These are phyloP conservation scores for Stylonectria norvegica DNA, from an alignment of 2,329 filamentous ascomycete species.

Conservation along the genomic window DNA sequence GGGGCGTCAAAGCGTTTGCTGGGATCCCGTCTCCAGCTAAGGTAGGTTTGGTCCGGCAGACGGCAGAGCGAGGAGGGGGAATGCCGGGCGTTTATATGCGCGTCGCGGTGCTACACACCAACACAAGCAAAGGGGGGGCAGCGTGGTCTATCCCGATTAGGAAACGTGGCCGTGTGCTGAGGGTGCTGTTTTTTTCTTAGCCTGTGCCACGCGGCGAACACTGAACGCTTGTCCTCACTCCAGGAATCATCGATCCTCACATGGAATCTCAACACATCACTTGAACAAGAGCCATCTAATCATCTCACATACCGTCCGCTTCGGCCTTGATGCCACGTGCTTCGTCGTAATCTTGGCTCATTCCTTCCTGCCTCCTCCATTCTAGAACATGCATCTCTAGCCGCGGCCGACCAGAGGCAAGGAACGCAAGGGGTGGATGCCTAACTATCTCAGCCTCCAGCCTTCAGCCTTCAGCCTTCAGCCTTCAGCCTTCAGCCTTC, in stretches of 20 bases:
- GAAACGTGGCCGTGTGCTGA: no score
- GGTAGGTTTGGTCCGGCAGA: slow-evolving; percentile 1
- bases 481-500: slow-evolving; percentile 7
- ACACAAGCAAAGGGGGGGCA: slow-evolving; percentile 4
- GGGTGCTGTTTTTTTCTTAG: slow-evolving; percentile 6
- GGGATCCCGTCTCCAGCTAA: neutral
- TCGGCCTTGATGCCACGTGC: no score
- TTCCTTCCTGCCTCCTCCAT: no score
- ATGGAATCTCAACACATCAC: no score
- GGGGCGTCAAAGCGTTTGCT: no score
- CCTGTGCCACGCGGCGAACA: no score
- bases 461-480: slow-evolving; percentile 10
- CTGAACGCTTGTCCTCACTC: no score
- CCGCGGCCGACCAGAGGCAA: neutral
- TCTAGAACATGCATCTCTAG: slow-evolving; percentile 11
- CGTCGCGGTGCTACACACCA: slow-evolving; percentile 22
- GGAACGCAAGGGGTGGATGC: slow-evolving; percentile 15
- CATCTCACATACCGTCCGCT: no score
- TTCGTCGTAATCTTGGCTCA: no score
- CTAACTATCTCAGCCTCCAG: slow-evolving; percentile 9
- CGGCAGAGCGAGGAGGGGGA: slow-evolving; percentile 35
- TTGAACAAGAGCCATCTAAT: no score
- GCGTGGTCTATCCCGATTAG: slow-evolving; percentile 14
- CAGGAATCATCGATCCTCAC: no score
- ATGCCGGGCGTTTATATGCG: slow-evolving; percentile 49